These are phyloP conservation scores for Athelia psychrophila DNA, from an alignment of 1,284 basidiomycete species.

Conservation along the genomic window DNA sequence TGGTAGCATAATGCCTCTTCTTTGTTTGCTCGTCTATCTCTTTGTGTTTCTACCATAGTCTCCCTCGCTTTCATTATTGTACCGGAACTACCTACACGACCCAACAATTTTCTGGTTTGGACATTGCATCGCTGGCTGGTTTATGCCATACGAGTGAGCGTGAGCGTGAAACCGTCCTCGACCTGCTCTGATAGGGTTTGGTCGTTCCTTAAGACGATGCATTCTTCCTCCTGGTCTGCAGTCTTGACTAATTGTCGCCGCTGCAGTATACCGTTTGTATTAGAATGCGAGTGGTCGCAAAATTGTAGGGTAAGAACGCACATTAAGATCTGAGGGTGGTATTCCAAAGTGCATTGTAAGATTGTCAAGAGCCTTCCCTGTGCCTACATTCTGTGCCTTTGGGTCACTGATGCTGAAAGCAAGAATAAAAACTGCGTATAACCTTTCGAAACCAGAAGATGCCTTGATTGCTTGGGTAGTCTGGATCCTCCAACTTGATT, in stretches of 20 bases:
- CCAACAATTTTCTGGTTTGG: background rate
- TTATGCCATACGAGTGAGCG: slow-evolving; percentile 14
- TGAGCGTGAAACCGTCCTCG: slow-evolving; percentile 39
- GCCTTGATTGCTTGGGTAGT: slow-evolving; percentile 30
- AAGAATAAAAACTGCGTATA: slow-evolving; percentile 1
- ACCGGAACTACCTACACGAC: background rate
- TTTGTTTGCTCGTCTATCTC: slow-evolving; percentile 18
- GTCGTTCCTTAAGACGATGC: slow-evolving; percentile 36
- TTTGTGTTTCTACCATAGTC: slow-evolving; percentile 20
- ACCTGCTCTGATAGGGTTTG: slow-evolving; percentile 34
- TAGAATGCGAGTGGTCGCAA: background rate
- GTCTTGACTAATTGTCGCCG: slow-evolving; percentile 26
- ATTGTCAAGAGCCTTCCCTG: slow-evolving; percentile 50
- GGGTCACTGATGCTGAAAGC: background rate
- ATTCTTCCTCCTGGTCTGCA: slow-evolving; percentile 17
- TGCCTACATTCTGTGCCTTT: slow-evolving; percentile 32
- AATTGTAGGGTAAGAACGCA: slow-evolving; percentile 8
- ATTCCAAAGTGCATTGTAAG: slow-evolving; percentile 35
- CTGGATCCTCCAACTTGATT: slow-evolving; percentile 27
- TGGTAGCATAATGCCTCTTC: slow-evolving; percentile 58
- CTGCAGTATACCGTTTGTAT: slow-evolving; percentile 16
- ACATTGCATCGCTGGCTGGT: background rate
- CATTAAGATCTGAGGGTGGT: slow-evolving; percentile 17
- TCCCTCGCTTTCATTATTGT: slow-evolving; percentile 7
- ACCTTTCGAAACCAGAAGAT: slow-evolving; percentile 73